Base-by-base conservation (phyloP, 176 grass and related monocot species). In the Oryza rufipogon region DNA sequence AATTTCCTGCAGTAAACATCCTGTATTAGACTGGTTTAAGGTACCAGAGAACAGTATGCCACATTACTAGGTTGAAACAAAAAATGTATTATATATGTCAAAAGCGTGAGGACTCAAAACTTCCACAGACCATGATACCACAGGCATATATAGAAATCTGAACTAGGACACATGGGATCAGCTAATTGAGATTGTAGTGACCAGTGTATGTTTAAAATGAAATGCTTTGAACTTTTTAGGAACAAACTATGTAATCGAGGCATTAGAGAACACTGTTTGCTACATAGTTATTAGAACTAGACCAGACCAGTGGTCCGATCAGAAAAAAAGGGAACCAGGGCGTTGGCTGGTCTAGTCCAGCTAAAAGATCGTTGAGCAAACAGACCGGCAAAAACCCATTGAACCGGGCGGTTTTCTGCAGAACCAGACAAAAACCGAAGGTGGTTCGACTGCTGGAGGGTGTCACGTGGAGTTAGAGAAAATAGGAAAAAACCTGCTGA, bases 1-100 rank as follows among this genome's bases (percentile, higher is more conserved):
- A 79, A 94, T 93, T 84, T 99, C 93, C 96, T 99, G 89, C 85
- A 90, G 60, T 54, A 85, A 73, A 36, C 73, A 86, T 70, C 48
- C 1, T 30, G 76, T 67, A 44, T 84, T 83, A 88, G 81, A 80
- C 16, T 76, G 28, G 28, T 34, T 38, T 39, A 9, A 38, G 45
- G 10, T 28, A 45, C 0, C 42, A 64, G 13, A 63, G 12, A 75
- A 84, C 46, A 56, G 20, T n/a, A 64, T 77, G n/a, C 30, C 25
- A 46, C 17, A 15, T 67, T 60, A 13, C 34, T 69, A 46, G 22
- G 51, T 51, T 42, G 38, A 46, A 65, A 83, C 26, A 61, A 20
- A 11, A 1, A 25, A 66, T 13, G 41, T 48, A 52, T 74, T 45
- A 33, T 6, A 77, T 36, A 36, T 69, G n/a, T 33, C 39, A 73